These are phyloP conservation scores for Marasmius fiardii DNA, from an alignment of 1,284 basidiomycete species.

Conservation along the genomic window DNA sequence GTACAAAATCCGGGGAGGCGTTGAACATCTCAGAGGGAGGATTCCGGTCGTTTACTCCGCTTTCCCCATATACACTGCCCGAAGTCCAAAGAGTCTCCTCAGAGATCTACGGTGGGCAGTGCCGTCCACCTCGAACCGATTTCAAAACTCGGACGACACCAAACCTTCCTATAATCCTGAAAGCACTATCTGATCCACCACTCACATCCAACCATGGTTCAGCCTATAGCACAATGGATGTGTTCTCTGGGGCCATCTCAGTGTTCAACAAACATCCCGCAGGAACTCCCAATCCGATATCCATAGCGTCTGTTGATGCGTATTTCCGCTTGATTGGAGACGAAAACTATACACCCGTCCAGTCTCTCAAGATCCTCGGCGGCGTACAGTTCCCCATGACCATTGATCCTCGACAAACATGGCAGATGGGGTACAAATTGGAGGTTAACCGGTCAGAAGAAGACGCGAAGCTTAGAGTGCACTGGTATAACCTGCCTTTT, in stretches of 20 bases:
- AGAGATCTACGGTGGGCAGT: slow-evolving; percentile 21
- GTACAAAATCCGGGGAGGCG: slow-evolving; percentile 28
- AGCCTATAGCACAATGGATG: slow-evolving; percentile 19
- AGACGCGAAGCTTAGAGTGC: slow-evolving; percentile 22
- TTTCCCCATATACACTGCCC: slow-evolving; percentile 26
- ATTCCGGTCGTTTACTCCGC: slow-evolving; percentile 27
- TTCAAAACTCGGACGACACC: slow-evolving; percentile 30
- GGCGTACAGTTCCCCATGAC: slow-evolving; percentile 24
- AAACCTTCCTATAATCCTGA: slow-evolving; percentile 25
- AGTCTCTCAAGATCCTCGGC: slow-evolving; percentile 22
- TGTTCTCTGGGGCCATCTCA: slow-evolving; percentile 25
- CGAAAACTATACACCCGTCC: slow-evolving; percentile 23
- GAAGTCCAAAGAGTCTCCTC: slow-evolving; percentile 25
- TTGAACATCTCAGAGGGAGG: slow-evolving; percentile 29
- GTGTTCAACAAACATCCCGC: slow-evolving; percentile 29
- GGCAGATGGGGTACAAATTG: slow-evolving; percentile 22
- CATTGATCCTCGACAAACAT: slow-evolving; percentile 30
- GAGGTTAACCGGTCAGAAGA: slow-evolving; percentile 28
- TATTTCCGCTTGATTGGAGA: slow-evolving; percentile 30
- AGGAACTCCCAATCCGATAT: slow-evolving; percentile 24
- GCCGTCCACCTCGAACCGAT: slow-evolving; percentile 26
- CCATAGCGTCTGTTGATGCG: slow-evolving; percentile 26
- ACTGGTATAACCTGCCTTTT: slow-evolving; percentile 30
- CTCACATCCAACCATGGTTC: slow-evolving; percentile 25
- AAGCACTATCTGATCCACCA: slow-evolving; percentile 25